phyloP scores from a whole-genome alignment of 2,329 filamentous ascomycete genomes.

The Fusarium cicatricum region DNA sequence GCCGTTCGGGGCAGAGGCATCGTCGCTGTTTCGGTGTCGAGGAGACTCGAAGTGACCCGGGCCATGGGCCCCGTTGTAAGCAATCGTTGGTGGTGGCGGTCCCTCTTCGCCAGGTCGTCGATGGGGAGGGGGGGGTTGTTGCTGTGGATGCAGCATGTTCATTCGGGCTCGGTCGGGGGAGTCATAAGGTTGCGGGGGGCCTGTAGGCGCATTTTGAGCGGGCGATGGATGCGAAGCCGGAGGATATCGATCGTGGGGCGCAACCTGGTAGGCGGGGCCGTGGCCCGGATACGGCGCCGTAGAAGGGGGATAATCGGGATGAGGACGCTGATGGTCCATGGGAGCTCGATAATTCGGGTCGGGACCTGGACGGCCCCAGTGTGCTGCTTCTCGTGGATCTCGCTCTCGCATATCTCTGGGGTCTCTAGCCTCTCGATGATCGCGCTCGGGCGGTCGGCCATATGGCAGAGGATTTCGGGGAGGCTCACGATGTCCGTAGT shows the following conservation, averaged over 20 bases:
- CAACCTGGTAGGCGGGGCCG: slow-evolving; percentile 42
- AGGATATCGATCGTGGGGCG: slow-evolving; percentile 47
- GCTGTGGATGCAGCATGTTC: slow-evolving; percentile 47
- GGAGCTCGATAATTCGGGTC: slow-evolving; percentile 48
- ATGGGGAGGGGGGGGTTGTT: slow-evolving; percentile 50
- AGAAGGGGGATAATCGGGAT: slow-evolving; percentile 58
- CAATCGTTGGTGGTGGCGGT: slow-evolving; percentile 59
- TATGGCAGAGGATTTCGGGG: slow-evolving; percentile 58
- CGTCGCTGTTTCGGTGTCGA: slow-evolving; percentile 54
- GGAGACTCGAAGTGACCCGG: slow-evolving; percentile 51
- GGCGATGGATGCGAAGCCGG: slow-evolving; percentile 49
- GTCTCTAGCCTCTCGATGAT: slow-evolving; percentile 49
- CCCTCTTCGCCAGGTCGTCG: slow-evolving; percentile 58
- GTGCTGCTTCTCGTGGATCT: slow-evolving; percentile 44
- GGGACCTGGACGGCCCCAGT: slow-evolving; percentile 45
- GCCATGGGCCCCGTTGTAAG: slow-evolving; percentile 56
- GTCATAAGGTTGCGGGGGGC: slow-evolving; percentile 53
- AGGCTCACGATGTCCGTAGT: slow-evolving; percentile 53
- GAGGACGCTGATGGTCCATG: slow-evolving; percentile 53
- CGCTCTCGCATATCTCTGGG: slow-evolving; percentile 48
- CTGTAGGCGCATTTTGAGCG: slow-evolving; percentile 36
- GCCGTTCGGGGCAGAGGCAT: slow-evolving; percentile 61
- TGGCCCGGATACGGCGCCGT: slow-evolving; percentile 50
- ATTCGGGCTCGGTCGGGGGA: slow-evolving; percentile 61
- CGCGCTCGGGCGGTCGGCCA: slow-evolving; percentile 54